phyloP scores from a whole-genome alignment of 2,329 filamentous ascomycete genomes.

The Fusarium floridanum region DNA sequence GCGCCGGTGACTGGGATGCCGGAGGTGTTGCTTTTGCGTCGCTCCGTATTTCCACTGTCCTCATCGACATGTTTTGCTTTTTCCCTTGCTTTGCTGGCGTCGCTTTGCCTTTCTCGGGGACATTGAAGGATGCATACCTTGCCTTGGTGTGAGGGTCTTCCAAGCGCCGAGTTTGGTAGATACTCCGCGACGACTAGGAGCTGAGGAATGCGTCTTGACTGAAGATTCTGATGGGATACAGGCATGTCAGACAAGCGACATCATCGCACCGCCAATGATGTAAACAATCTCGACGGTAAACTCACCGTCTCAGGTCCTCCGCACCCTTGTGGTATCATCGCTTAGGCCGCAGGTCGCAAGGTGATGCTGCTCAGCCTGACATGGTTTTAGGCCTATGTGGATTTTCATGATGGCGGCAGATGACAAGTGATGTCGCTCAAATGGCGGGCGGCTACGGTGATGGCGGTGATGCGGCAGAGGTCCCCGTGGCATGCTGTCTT shows the following conservation, averaged over 20 bases:
- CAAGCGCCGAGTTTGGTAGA: slow-evolving; percentile 18
- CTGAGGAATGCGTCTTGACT: slow-evolving; percentile 29
- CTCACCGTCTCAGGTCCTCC: neutral
- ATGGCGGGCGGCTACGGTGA: slow-evolving; percentile 33
- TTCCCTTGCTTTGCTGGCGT: slow-evolving; percentile 27
- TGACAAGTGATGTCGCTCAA: neutral
- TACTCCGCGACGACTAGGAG: slow-evolving; percentile 20
- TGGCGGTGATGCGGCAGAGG: slow-evolving; percentile 35
- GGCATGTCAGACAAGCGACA: slow-evolving; percentile 18
- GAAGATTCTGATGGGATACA: slow-evolving; percentile 2
- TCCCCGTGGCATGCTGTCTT: neutral
- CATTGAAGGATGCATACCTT: slow-evolving; percentile 17
- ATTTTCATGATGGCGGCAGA: neutral
- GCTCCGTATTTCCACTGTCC: slow-evolving; percentile 7
- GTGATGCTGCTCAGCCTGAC: neutral
- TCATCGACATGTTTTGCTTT: slow-evolving; percentile 26
- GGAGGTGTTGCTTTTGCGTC: slow-evolving; percentile 11
- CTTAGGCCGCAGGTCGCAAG: neutral
- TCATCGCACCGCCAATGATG: slow-evolving; percentile 7
- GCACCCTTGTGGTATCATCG: neutral
- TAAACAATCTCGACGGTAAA: neutral
- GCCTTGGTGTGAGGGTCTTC: slow-evolving; percentile 13
- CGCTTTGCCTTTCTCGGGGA: slow-evolving; percentile 17
- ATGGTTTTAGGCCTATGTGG: neutral
- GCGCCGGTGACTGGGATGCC: neutral